phyloP scores from a whole-genome alignment of 1,284 basidiomycete genomes.

The Hemileia vastatrix region DNA sequence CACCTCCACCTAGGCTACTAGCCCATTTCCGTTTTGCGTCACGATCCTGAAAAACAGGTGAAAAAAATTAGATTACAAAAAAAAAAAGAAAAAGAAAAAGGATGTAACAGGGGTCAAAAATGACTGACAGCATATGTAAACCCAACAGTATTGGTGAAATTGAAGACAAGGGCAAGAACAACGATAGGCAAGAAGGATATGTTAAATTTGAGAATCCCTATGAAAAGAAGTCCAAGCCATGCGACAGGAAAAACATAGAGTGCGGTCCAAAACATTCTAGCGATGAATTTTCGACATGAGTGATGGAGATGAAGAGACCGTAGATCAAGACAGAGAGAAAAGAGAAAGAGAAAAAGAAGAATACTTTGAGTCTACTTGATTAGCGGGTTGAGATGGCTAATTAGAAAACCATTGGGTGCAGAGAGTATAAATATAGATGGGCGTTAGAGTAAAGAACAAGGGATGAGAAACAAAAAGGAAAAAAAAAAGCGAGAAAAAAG shows the following conservation, averaged over 20 bases:
- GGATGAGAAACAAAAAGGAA: not conserved
- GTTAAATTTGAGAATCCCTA: constrained; percentile 77
- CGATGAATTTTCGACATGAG: too few relatives aligned
- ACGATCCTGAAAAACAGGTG: constrained; percentile 6
- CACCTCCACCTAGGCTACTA: constrained; percentile 1
- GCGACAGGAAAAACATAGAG: constrained; percentile 79
- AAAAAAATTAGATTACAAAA: not conserved
- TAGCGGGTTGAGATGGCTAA: constrained; percentile 78
- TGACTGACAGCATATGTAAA: constrained; percentile 61
- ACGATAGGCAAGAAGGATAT: constrained; percentile 80
- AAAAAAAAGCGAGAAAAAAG: not conserved
- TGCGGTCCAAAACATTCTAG: constrained; percentile 86
- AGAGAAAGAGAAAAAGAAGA: not conserved
- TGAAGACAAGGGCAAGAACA: constrained; percentile 76
- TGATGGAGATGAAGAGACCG: not conserved
- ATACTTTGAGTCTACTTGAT: constrained; percentile 73
- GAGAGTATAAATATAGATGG: not conserved
- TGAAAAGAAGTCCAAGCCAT: constrained; percentile 73
- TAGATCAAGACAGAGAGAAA: not conserved
- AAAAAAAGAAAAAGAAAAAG: not conserved
- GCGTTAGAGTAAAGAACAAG: not conserved
- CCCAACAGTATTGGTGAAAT: constrained; percentile 78
- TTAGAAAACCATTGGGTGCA: not conserved
- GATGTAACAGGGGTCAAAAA: constrained; percentile 1
- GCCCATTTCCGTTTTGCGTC: constrained; percentile 18